A percentile compares a stretch with the other conserved stretches of the same genome.
Conservation (phyloP, 2,329 filamentous ascomycete genomes). For the Cyphellophora attinorum region DNA sequence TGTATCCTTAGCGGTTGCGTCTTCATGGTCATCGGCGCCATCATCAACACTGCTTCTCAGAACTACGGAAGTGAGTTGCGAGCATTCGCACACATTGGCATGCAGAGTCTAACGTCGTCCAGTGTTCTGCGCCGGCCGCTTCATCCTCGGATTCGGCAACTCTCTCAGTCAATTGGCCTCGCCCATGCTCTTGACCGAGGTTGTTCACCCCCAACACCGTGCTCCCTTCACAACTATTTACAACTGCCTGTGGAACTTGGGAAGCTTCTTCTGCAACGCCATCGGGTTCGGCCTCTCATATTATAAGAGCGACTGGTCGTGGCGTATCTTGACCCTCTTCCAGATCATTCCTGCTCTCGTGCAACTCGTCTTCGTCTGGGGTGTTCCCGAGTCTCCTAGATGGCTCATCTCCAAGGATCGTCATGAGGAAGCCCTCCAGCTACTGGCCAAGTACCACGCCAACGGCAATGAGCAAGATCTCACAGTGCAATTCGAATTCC, state of each 20-base stretch:
- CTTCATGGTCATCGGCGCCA: conserved; percentile 36
- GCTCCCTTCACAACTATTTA: conserved; percentile 57
- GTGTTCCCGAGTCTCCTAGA: conserved; percentile 54
- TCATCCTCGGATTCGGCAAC: conserved; percentile 27
- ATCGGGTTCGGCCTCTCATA: conserved; percentile 3
- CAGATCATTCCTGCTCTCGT: conserved; percentile 56
- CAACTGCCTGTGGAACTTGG: conserved; percentile 60
- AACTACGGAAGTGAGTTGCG: conserved; percentile 5
- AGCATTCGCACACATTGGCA: neutral
- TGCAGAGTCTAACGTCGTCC: neutral
- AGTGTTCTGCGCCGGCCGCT: conserved; percentile 1
- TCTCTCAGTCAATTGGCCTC: conserved; percentile 55
- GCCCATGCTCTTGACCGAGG: conserved; percentile 55
- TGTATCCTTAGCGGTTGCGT: conserved; percentile 39
- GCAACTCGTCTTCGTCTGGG: conserved; percentile 45
- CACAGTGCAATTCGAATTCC: conserved; percentile 56
- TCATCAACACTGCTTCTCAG: conserved; percentile 24
- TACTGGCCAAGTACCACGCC: conserved; percentile 28
- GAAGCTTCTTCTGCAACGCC: conserved; percentile 25
- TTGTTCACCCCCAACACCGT: conserved; percentile 60
- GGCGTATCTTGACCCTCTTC: conserved; percentile 64
- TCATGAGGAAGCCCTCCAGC: conserved; percentile 19
- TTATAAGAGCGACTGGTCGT: conserved; percentile 55
- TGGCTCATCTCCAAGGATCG: conserved; percentile 39
- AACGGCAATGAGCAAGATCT: conserved; percentile 28